A percentile compares a stretch with the other conserved stretches of the same genome.
Conservation (phyloP, 768 basidiomycete genomes). For the Lentinula detonsa region DNA sequence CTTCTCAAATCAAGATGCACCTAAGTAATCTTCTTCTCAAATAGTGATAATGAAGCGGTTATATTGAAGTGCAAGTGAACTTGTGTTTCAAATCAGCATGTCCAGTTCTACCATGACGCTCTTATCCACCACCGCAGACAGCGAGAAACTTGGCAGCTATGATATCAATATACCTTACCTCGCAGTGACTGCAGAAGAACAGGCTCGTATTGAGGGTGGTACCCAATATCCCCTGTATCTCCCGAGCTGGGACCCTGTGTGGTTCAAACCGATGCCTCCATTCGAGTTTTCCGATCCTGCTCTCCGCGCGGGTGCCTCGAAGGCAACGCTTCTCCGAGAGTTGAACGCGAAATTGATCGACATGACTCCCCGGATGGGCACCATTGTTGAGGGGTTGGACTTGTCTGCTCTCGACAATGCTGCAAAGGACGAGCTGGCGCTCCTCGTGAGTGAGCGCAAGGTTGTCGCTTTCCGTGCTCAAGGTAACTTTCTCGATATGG, state of each 20-base stretch:
- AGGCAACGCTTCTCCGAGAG: slow-evolving; percentile 7
- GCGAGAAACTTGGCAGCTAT: slow-evolving; percentile 9
- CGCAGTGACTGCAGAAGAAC: slow-evolving; percentile 6
- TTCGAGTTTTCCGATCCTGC: slow-evolving; percentile 16
- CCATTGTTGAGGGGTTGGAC: slow-evolving; percentile 11
- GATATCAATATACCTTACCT: slow-evolving; percentile 15
- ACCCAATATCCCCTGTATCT: slow-evolving; percentile 12
- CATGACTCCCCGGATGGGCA: slow-evolving; percentile 15
- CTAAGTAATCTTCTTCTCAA: too few relatives aligned
- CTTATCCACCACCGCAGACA: not conserved
- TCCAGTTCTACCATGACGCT: slow-evolving; percentile 12
- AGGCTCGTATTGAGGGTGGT: not conserved
- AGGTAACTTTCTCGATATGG: slow-evolving; percentile 11
- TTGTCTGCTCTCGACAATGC: slow-evolving; percentile 7
- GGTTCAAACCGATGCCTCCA: slow-evolving; percentile 12
- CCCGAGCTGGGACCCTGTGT: slow-evolving; percentile 13
- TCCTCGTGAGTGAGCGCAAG: slow-evolving; percentile 14
- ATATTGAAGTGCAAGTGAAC: too few relatives aligned
- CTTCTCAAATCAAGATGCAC: too few relatives aligned
- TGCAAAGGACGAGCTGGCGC: slow-evolving; percentile 15
- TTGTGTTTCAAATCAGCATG: not conserved
- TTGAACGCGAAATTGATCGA: not conserved
- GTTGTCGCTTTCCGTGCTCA: slow-evolving; percentile 15
- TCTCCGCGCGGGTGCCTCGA: slow-evolving; percentile 11
- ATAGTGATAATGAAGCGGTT: too few relatives aligned